These are phyloP conservation scores for Thelonectria blattea DNA, from an alignment of 2,329 filamentous ascomycete species.

Conservation along the genomic window DNA sequence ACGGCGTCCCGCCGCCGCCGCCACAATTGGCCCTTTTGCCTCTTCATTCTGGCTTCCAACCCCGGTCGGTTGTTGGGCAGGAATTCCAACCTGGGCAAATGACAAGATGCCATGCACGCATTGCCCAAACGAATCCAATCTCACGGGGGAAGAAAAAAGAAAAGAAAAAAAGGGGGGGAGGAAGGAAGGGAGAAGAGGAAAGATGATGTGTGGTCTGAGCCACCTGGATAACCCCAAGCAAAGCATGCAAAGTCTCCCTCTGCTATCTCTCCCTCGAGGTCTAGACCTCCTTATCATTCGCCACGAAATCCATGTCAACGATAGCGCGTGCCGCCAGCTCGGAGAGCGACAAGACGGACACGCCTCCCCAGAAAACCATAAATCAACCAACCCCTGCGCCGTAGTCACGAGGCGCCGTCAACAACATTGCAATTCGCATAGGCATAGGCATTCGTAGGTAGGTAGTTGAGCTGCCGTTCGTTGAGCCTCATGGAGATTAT, in stretches of 20 bases:
- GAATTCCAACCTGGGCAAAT: constrained; percentile 1
- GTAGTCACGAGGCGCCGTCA: no score
- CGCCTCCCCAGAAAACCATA: no score
- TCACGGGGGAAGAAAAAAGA: background rate
- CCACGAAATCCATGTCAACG: background rate
- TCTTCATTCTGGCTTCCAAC: constrained; percentile 11
- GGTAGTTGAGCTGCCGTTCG: background rate
- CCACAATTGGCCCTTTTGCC: constrained; percentile 16
- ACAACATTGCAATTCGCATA: no score
- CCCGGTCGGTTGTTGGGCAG: constrained; percentile 14
- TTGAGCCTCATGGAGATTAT: constrained; percentile 5
- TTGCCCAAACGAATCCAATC: background rate
- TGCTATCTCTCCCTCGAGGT: constrained; percentile 1
- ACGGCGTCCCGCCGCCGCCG: constrained; percentile 6
- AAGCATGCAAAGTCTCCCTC: no score
- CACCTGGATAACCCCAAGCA: background rate
- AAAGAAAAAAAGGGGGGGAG: background rate
- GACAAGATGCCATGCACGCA: background rate
- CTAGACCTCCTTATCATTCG: constrained; percentile 15
- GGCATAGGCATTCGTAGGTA: no score
- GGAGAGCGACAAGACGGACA: constrained; percentile 1
- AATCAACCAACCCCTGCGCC: background rate
- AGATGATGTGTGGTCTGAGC: constrained; percentile 14
- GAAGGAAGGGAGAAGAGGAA: background rate
- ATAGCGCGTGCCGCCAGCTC: background rate